These are phyloP conservation scores for Leishmania martiniquensis DNA, from an alignment of 208 protist genomes.

Conservation along the genomic window DNA sequence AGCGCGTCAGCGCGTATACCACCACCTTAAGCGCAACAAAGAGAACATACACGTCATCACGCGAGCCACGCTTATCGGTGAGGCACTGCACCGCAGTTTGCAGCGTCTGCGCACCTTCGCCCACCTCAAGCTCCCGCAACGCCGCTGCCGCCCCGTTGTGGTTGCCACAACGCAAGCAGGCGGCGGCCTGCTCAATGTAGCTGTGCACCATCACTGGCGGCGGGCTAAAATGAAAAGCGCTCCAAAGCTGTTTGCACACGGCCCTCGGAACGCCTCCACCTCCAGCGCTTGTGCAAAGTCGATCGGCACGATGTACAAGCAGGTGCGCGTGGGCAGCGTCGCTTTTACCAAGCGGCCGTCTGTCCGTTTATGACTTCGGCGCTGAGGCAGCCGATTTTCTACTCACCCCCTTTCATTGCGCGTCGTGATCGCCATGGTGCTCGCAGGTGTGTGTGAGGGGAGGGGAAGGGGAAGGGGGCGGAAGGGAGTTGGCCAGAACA, in stretches of 20 bases:
- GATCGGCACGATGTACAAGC: background rate
- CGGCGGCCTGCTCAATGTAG: conserved; percentile 46
- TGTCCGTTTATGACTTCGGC: background rate
- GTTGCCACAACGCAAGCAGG: conserved; percentile 57
- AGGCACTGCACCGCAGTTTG: conserved; percentile 25
- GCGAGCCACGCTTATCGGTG: conserved; percentile 5
- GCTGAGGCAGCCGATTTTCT: background rate
- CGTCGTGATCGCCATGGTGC: background rate
- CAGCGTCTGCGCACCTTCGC: conserved; percentile 40
- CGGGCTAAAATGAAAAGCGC: background rate
- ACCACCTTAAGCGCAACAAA: conserved; percentile 76
- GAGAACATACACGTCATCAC: conserved; percentile 51
- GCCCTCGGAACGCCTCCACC: background rate
- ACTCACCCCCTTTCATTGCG: background rate
- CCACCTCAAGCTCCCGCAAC: conserved; percentile 45
- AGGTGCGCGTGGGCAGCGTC: background rate
- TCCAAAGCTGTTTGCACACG: background rate
- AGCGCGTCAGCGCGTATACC: conserved; percentile 51
- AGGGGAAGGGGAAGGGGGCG: background rate
- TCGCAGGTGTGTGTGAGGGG: background rate
- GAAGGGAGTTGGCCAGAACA: too few species aligned
- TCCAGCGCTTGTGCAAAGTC: background rate
- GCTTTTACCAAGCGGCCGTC: background rate
- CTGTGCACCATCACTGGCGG: background rate
- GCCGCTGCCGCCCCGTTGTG: conserved; percentile 52